Base-by-base conservation (phyloP, 768 basidiomycete genomes). In the Cubamyces lactineus region DNA sequence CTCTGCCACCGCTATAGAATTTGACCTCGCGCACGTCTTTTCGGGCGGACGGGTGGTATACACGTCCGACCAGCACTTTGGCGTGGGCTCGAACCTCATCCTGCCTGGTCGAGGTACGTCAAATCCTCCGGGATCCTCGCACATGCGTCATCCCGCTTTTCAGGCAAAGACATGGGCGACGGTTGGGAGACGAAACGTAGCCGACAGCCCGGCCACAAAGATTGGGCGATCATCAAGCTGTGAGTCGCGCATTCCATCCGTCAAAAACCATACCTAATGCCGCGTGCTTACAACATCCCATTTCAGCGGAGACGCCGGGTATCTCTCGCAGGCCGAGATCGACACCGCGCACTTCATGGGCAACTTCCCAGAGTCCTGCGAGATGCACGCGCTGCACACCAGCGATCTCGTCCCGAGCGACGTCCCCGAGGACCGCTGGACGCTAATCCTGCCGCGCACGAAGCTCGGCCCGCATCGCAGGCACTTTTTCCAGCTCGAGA, bases 141-240 rank as follows among this genome's bases (percentile, higher is more conserved):
- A 59, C 21, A 15, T 24, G 30, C 60, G 48, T 53, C 41, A 43
- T 59, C 40, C 54, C 42, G 38, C 19, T 34, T 26, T 39, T 62
- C 17, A 84, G 83, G 92, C 26, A 88, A 87, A 71, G 89, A 96
- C 69, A 99, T 99, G 94, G 87, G 95, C 5, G 96, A 97, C 71
- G 97, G 97, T 4, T 99, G 97, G 97, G 97, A 99, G 76, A 98
- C 96, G 3, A 94, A 91, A 72, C 82, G 97, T 63, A 96, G 91
- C 69, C 82, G 92, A 55, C 79, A 77, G 45, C 82, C 82, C 56
- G 93, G 83, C 41, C 94, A 95, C 75, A 91, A 86, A 49, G 96
- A 98, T 69, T 98, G 94, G 92, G 92, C 84, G 5, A 83, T 98
- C 61, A 86, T 96, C 58, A 91, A 88, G 76, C 78, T 99, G 92